A percentile compares a stretch with the other conserved stretches of the same genome.
Conservation (phyloP, 2,329 filamentous ascomycete genomes). For the Mariannaea sp. region DNA sequence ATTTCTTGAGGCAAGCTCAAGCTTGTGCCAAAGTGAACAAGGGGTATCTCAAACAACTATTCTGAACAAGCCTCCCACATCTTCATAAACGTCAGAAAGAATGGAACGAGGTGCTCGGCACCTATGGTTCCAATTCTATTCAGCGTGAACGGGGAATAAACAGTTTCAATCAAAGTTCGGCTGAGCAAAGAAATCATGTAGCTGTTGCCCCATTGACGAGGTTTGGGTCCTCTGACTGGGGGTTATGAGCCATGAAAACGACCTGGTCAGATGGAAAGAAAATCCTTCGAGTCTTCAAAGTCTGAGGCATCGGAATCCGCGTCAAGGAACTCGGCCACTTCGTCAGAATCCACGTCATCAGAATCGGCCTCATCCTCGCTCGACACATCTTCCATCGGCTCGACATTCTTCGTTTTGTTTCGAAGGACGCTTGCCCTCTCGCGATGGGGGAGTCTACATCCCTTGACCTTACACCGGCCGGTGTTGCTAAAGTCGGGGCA, state of each 20-base stretch:
- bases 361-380: slow-evolving; percentile 78
- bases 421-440: slow-evolving; percentile 82
- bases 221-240: neutral
- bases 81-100: slow-evolving; percentile 25
- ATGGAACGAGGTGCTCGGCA: neutral
- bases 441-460: slow-evolving; percentile 85
- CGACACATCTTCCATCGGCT: slow-evolving; percentile 70
- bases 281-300: slow-evolving; percentile 64
- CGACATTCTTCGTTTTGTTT: slow-evolving; percentile 63
- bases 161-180: slow-evolving; percentile 12
- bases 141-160: slow-evolving; percentile 24
- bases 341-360: slow-evolving; percentile 81
- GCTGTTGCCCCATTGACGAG: neutral
- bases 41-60: slow-evolving; percentile 33
- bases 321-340: slow-evolving; percentile 68
- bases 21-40: slow-evolving; percentile 7
- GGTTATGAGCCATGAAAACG: slow-evolving; percentile 5
- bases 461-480: slow-evolving; percentile 78
- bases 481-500: slow-evolving; percentile 95
- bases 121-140: slow-evolving; percentile 6
- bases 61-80: slow-evolving; percentile 23
- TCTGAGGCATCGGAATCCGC: slow-evolving; percentile 60
- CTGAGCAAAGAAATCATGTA: slow-evolving; percentile 6
- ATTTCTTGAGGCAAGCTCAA: slow-evolving; percentile 19
- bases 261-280: slow-evolving; percentile 53